phyloP scores from a whole-genome alignment of 148 eudicot species.

The Vaccinium myrtillus region DNA sequence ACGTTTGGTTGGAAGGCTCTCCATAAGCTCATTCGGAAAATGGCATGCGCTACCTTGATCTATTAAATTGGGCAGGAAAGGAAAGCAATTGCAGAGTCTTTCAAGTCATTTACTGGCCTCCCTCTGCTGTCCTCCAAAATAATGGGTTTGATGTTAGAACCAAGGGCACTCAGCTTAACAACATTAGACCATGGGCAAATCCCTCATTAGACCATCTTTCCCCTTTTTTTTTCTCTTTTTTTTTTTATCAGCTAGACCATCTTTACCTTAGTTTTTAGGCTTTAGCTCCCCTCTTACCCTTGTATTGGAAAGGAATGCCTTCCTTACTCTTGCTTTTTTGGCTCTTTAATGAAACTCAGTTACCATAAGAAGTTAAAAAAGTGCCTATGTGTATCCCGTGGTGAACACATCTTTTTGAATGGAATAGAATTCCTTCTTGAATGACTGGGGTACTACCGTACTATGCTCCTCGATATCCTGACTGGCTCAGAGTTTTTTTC shows the following conservation, averaged over 20 bases:
- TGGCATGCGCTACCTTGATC: neutral
- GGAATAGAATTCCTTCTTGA: neutral
- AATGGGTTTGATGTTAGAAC: neutral
- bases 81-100: neutral
- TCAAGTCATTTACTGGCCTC: neutral
- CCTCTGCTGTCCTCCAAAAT: neutral
- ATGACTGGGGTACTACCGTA: neutral
- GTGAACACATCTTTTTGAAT: neutral
- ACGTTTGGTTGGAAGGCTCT: neutral
- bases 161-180: neutral
- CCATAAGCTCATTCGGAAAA: neutral
- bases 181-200: slow-evolving; percentile 3
- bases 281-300: neutral
- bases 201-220: neutral
- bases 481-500: neutral
- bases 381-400: neutral
- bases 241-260: neutral
- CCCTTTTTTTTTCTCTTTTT: neutral
- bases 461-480: neutral
- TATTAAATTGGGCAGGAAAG: neutral
- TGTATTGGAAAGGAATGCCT: neutral
- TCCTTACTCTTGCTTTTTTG: neutral
- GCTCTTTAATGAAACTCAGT: neutral
- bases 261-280: neutral
- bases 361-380: neutral